Conservation (phyloP, 257 asterid genomes). For the Przewalskia tangutica region DNA sequence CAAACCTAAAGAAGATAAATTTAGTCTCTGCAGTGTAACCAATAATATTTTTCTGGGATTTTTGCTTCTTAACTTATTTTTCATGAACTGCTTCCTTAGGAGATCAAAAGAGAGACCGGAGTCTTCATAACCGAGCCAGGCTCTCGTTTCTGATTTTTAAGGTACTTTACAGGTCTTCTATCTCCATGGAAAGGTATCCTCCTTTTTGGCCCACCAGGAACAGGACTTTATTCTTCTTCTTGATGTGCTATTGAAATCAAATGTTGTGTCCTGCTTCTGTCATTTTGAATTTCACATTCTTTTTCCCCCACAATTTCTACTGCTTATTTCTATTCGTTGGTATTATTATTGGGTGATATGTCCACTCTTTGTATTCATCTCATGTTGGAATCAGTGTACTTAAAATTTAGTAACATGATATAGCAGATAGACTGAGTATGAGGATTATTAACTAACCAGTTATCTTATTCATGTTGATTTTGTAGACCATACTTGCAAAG, state of each 20-base stretch:
- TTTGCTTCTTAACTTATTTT: not conserved
- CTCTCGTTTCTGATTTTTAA: slow-evolving; percentile 16
- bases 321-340: not conserved
- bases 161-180: slow-evolving; percentile 93
- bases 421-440: not conserved
- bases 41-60: not conserved
- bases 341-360: not conserved
- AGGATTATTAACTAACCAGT: not conserved
- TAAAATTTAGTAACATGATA: not conserved
- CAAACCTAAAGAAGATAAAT: not conserved
- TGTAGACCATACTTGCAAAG: slow-evolving; percentile 96
- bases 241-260: not conserved
- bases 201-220: slow-evolving; percentile 98
- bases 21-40: not conserved
- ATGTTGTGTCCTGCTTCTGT: not conserved
- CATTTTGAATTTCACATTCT: not conserved
- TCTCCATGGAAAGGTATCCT: slow-evolving; percentile 99
- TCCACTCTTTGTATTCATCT: not conserved
- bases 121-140: slow-evolving; percentile 4
- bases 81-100: not conserved
- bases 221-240: slow-evolving; percentile 19
- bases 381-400: not conserved
- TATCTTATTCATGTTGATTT: not conserved
- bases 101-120: not conserved
- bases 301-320: not conserved